Percentiles rank a stretch among this genome's conserved stretches.
These are phyloP conservation scores for Hypoxylon sp. DNA, from an alignment of 2,329 filamentous ascomycete genomes.

Conservation along the genomic window DNA sequence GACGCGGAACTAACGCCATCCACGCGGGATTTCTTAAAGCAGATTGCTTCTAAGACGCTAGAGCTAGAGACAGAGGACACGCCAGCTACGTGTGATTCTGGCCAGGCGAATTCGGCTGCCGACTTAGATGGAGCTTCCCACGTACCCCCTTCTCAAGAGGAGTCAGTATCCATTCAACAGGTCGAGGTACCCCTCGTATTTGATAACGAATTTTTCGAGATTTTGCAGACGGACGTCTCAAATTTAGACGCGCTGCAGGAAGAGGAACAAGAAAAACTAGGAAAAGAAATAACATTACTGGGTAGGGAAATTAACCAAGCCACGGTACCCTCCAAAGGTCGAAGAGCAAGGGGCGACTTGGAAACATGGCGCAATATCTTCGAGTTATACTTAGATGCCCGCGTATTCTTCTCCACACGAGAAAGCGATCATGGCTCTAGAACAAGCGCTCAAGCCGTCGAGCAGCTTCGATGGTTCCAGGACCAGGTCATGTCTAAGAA, in stretches of 20 bases:
- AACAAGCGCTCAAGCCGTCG: slow-evolving; percentile 72
- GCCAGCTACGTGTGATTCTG: not conserved
- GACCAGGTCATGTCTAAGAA: slow-evolving; percentile 71
- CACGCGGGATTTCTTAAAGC: slow-evolving; percentile 72
- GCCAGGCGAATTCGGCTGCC: not conserved
- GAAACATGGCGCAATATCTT: slow-evolving; percentile 85
- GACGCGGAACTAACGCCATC: slow-evolving; percentile 75
- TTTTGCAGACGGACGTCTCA: slow-evolving; percentile 77
- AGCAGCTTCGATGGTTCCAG: slow-evolving; percentile 78
- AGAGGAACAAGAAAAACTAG: slow-evolving; percentile 73
- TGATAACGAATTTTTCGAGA: slow-evolving; percentile 82
- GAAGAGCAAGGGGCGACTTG: slow-evolving; percentile 72
- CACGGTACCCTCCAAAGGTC: slow-evolving; percentile 71
- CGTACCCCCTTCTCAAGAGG: not conserved
- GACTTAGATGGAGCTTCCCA: not conserved
- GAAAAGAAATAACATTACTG: slow-evolving; percentile 70
- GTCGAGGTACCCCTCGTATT: slow-evolving; percentile 83
- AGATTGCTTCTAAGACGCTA: slow-evolving; percentile 61
- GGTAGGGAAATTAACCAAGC: slow-evolving; percentile 73
- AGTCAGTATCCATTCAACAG: slow-evolving; percentile 46
- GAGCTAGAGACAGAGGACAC: not conserved
- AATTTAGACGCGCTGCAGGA: slow-evolving; percentile 76
- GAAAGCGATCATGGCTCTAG: slow-evolving; percentile 77
- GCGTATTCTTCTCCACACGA: slow-evolving; percentile 83
- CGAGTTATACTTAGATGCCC: slow-evolving; percentile 81